Base-by-base conservation (phyloP, 768 basidiomycete species). In the Pleurotus djamor region DNA sequence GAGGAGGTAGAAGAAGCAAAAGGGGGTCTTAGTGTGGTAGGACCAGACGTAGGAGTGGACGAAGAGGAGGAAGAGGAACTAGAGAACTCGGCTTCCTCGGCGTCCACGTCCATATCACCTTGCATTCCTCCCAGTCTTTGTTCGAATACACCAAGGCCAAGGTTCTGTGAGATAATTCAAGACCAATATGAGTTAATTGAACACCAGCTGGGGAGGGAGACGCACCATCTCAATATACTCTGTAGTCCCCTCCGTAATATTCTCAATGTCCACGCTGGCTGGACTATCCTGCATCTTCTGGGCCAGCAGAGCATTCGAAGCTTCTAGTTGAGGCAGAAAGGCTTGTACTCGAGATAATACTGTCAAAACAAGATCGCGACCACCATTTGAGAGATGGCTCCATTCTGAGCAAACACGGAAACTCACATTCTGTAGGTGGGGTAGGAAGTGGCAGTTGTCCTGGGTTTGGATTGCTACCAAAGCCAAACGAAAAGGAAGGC, bases 201-300 rank as follows among this genome's bases (percentile, higher is more conserved):
- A 51, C 48, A 1, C 35, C 35, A 44, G 28, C 14, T 1, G 56
- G 17, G 59, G 17, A 47, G 52, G 16, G 48, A 47, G 14, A 65
- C 72, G 52, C 63, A 85, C 87, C 86, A 89, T 89, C 68, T 89
- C 82, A 63, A 91, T 86, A 66, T 87, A 83, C 59, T 71, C 77
- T 1, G 75, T 76, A 52, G 74, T 76, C n/a, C 73, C 73, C 17
- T 73, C 76, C 5, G 74, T 71, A 21, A 91, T 64, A 59, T 86
- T 77, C 69, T 92, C 90, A 43, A 92, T 89, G 65, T 91, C 83
- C n/a, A 91, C 73, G 63, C 83, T 86, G 14, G 69, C 66, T 1
- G 85, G 87, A 60, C 86, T 78, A 43, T 70, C 68, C 41, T 78
- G 69, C 8, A 72, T 74, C n/a, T 75, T 75, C 59, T 77, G 74